Conservation (phyloP, 2,329 filamentous ascomycete genomes). For the Colletotrichum truncatum region DNA sequence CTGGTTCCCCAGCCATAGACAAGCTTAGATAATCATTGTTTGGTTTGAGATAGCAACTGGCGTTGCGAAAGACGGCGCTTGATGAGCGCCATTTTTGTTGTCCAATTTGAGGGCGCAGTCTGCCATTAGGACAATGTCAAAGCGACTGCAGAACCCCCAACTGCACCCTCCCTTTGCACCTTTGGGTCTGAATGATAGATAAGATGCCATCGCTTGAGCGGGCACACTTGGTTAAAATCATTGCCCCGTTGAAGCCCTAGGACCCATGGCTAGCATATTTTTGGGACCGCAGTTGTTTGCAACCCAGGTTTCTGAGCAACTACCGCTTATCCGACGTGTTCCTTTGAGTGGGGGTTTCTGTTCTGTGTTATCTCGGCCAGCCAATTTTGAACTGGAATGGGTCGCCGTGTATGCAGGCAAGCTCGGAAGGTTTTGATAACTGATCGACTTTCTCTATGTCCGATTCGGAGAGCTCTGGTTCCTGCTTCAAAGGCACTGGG, state of each 20-base stretch:
- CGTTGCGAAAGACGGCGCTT: too few relatives aligned
- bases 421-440: neutral
- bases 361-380: neutral
- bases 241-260: neutral
- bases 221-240: neutral
- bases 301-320: neutral
- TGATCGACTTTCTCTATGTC: neutral
- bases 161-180: too few relatives aligned
- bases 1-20: too few relatives aligned
- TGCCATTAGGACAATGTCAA: too few relatives aligned
- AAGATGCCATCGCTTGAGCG: too few relatives aligned
- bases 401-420: neutral
- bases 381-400: neutral
- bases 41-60: too few relatives aligned
- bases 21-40: too few relatives aligned
- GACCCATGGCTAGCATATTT: neutral
- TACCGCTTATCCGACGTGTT: neutral
- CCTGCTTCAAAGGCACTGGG: neutral
- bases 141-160: too few relatives aligned
- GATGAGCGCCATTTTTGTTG: too few relatives aligned
- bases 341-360: neutral
- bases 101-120: too few relatives aligned
- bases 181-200: too few relatives aligned
- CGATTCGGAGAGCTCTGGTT: neutral
- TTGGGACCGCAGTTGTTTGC: neutral